Conservation (phyloP, 805 yeast species). For the Kodamaea sagamina region DNA sequence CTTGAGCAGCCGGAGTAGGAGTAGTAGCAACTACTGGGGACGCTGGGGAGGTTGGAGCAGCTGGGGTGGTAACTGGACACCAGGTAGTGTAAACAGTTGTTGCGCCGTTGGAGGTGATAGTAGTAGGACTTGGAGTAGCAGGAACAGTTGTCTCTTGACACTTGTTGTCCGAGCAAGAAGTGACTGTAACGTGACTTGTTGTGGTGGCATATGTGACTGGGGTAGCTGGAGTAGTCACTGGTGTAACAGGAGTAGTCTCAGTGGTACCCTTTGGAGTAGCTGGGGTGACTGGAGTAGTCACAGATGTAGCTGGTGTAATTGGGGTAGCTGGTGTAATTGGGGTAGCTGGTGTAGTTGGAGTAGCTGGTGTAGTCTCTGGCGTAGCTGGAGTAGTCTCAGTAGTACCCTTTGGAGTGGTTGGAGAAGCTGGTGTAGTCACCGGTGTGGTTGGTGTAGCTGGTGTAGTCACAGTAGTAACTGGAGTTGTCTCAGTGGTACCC, state of each 20-base stretch:
- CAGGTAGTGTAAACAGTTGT: constrained; percentile 44
- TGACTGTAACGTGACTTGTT: constrained; percentile 34
- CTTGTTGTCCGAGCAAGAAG: constrained; percentile 37
- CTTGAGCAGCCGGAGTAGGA: too few species aligned
- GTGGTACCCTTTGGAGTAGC: not conserved
- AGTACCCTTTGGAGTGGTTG: too few species aligned
- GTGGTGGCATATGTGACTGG: constrained; percentile 1
- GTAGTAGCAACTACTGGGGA: not conserved
- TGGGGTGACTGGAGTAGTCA: constrained; percentile 13
- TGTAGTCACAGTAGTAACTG: not conserved
- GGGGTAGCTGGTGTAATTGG: constrained; percentile 13
- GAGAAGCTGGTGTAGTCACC: constrained; percentile 9
- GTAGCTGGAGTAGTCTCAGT: constrained; percentile 8
- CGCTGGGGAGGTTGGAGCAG: constrained; percentile 12
- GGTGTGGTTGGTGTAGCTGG: constrained; percentile 23
- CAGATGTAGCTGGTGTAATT: constrained; percentile 19
- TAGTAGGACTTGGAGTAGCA: constrained; percentile 21
- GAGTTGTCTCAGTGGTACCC: not conserved
- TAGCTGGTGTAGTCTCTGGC: constrained; percentile 17
- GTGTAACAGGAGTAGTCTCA: constrained; percentile 12
- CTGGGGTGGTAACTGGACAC: constrained; percentile 27
- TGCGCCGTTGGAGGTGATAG: constrained; percentile 36
- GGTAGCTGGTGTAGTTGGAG: constrained; percentile 10
- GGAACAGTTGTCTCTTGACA: constrained; percentile 25
- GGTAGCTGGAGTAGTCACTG: not conserved